phyloP scores from a whole-genome alignment of 2,329 filamentous ascomycete species.

The Drechslerella stenobrocha region DNA sequence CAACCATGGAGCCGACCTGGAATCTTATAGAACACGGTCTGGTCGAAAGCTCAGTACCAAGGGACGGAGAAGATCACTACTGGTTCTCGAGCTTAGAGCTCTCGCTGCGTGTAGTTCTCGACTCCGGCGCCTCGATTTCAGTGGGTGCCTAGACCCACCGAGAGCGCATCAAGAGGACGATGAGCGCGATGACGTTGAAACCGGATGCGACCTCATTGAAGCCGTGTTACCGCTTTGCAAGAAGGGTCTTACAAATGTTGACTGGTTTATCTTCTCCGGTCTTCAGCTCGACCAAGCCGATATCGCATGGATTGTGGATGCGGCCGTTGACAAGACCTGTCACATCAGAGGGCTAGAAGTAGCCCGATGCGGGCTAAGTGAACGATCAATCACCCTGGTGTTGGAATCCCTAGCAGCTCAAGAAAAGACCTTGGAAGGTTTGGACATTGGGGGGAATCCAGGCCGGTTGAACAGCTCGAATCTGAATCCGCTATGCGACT shows the following conservation, averaged over 20 bases:
- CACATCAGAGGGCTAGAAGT: constrained; percentile 70
- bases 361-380: constrained; percentile 65
- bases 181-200: constrained; percentile 60
- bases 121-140: constrained; percentile 68
- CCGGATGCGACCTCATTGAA: constrained; percentile 70
- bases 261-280: constrained; percentile 71
- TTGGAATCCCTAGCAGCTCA: constrained; percentile 68
- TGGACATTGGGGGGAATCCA: constrained; percentile 69
- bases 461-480: constrained; percentile 62
- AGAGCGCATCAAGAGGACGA: constrained; percentile 58
- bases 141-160: constrained; percentile 63
- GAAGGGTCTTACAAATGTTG: constrained; percentile 68
- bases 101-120: constrained; percentile 68
- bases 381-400: constrained; percentile 65
- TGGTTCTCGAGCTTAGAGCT: constrained; percentile 71
- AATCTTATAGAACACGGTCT: constrained; percentile 66
- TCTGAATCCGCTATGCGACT: constrained; percentile 38
- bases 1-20: constrained; percentile 64
- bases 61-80: constrained; percentile 59
- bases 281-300: constrained; percentile 72
- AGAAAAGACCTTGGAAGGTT: constrained; percentile 67
- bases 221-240: constrained; percentile 70
- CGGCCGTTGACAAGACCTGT: constrained; percentile 67
- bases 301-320: constrained; percentile 67
- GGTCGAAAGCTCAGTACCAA: constrained; percentile 60